Percentiles rank a stretch among this genome's conserved stretches.
phyloP scores from a whole-genome alignment of 1,139 yeast species.

The Hyphopichia burtonii region DNA sequence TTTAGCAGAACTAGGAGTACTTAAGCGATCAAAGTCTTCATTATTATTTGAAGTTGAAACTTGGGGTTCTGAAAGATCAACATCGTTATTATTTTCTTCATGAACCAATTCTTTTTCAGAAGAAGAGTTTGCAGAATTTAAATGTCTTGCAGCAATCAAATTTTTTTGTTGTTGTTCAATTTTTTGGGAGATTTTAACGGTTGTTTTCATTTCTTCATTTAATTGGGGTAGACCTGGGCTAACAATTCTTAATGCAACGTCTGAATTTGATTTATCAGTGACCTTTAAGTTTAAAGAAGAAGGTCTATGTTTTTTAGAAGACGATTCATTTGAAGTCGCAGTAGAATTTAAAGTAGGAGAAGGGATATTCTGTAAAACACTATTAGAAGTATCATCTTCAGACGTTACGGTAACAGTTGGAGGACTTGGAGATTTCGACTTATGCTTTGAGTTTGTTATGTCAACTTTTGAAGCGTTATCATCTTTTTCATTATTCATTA shows the following conservation, averaged over 20 bases:
- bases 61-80: neutral
- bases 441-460: neutral
- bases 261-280: slow-evolving; percentile 13
- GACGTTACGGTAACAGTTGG: neutral
- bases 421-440: neutral
- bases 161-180: slow-evolving; percentile 50
- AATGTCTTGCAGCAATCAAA: slow-evolving; percentile 42
- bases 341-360: neutral
- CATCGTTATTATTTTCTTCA: neutral
- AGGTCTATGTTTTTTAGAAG: slow-evolving; percentile 24
- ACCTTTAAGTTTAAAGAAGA: slow-evolving; percentile 17
- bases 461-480: neutral
- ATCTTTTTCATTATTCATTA: slow-evolving; percentile 2
- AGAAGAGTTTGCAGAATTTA: slow-evolving; percentile 2
- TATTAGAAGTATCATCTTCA: neutral
- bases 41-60: neutral
- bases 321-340: neutral
- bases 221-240: slow-evolving; percentile 51
- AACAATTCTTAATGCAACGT: slow-evolving; percentile 38
- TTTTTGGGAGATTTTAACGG: slow-evolving; percentile 43
- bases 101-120: neutral
- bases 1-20: slow-evolving; percentile 27
- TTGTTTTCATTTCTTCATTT: slow-evolving; percentile 46
- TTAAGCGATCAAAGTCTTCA: slow-evolving; percentile 19
- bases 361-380: neutral